phyloP scores from a whole-genome alignment of 176 grass and related monocot genomes.

The Cenchrus americanus region DNA sequence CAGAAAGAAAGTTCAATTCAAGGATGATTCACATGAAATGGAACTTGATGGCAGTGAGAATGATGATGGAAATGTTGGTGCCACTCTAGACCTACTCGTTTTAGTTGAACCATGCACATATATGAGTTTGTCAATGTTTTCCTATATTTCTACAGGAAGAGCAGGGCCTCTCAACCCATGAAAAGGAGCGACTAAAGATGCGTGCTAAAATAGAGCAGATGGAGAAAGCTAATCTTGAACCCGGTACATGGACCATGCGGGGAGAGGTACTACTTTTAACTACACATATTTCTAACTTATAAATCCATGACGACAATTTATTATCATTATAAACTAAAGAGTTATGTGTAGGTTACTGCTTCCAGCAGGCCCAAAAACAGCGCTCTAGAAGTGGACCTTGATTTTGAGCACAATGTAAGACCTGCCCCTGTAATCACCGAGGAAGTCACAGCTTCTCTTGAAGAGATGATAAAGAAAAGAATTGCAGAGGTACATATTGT shows the following conservation, averaged over 20 bases:
- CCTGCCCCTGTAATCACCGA: constrained; percentile 89
- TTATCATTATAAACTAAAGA: constrained; percentile 6
- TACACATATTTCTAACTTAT: background rate
- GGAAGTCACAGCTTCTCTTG: constrained; percentile 94
- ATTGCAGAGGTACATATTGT: constrained; percentile 70
- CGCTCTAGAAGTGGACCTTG: constrained; percentile 96
- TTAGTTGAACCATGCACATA: constrained; percentile 28
- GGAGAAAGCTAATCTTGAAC: constrained; percentile 92
- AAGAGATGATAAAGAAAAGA: constrained; percentile 96
- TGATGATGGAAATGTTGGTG: constrained; percentile 50
- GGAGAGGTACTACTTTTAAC: constrained; percentile 68
- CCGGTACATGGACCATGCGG: constrained; percentile 81
- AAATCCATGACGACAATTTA: background rate
- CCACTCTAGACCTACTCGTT: constrained; percentile 11
- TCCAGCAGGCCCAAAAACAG: constrained; percentile 84
- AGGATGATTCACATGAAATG: constrained; percentile 52
- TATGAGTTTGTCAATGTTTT: constrained; percentile 32
- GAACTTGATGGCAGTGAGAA: constrained; percentile 51
- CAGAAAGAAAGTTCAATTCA: constrained; percentile 62
- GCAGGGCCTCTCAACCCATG: constrained; percentile 77
- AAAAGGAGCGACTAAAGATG: constrained; percentile 72
- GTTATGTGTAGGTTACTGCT: constrained; percentile 71
- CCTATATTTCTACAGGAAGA: constrained; percentile 46
- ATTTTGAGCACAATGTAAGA: constrained; percentile 93
- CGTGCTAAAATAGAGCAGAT: constrained; percentile 80